phyloP scores from a whole-genome alignment of 257 asterid species.

The Anisodus tanguticus region DNA sequence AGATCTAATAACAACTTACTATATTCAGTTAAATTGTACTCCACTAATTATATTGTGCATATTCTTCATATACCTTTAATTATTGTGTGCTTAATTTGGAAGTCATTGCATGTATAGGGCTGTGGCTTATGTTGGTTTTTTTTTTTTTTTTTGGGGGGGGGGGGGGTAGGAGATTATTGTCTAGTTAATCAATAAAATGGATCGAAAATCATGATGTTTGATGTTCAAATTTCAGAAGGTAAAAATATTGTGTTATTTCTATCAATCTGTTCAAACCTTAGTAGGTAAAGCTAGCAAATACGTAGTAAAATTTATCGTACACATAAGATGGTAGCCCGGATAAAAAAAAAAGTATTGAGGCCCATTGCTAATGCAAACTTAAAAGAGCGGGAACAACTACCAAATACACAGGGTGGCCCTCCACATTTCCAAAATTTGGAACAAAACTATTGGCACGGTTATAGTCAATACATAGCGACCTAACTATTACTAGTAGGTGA shows the following conservation, averaged over 20 bases:
- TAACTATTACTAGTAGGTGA: not conserved
- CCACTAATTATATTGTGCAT: no score
- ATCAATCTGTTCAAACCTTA: no score
- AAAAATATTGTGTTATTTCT: not conserved
- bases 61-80: no score
- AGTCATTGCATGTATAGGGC: not conserved
- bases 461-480: not conserved
- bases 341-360: not conserved
- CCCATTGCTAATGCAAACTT: not conserved
- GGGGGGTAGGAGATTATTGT: not conserved
- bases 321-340: not conserved
- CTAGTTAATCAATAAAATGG: no score
- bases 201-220: not conserved
- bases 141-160: no score
- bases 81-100: no score
- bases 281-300: no score
- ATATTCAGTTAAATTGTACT: no score
- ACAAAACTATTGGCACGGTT: not conserved
- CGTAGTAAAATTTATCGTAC: no score
- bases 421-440: not conserved
- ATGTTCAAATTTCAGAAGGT: not conserved
- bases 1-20: no score
- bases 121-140: not conserved
- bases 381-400: not conserved
- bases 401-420: slow-evolving; percentile 7